Base-by-base conservation (phyloP, 257 asterid genomes). In the Petunia secreta region DNA sequence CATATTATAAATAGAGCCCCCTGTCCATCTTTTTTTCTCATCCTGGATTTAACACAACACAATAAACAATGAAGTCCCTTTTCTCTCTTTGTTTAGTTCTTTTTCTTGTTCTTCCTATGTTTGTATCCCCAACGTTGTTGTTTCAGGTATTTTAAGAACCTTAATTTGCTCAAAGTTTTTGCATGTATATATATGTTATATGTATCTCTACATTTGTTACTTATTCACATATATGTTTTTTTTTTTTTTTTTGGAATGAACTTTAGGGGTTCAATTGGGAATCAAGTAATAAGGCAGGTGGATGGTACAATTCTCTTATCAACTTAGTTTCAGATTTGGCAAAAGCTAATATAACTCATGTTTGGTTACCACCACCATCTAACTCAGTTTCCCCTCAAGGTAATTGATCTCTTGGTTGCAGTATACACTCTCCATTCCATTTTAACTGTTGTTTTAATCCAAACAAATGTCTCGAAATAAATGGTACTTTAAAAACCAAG, bases 341-440 rank as follows among this genome's bases (percentile, higher is more conserved):
- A 48, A 59, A 25, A 14, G 96, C 96, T 14, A 96, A 97, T 0
- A 85, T 95, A 4, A 93, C 99, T 75, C 98, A 91, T 85, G 91
- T 95, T 77, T 95, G 97, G 97, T 84, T 95, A 38, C 99, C 99
- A 1, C 99, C 98, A 7, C 87, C 97, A 7, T 93, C 99, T 36
- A 95, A 92, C 1, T 89, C 99, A 1, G 89, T 75, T 46, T 79
- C 83, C 0, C 84, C 95, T 8, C 85, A 92, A 89, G 99, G 97
- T 91, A 38, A 43, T 10, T 79, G 8, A 16, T 50, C 52, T 34
- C 41, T 4, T 39, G 25, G 8, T 8, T 14, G 2, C 2, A 3
- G 10, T 2, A 52, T 52, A 52, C 15, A 8, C 57, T 4, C 57
- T 52, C 0, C 15, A 5, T 52, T 15, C 57, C 57, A 52, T 52